A percentile compares a stretch with the other conserved stretches of the same genome.
These are phyloP conservation scores for Ascocoryne sarcoides DNA, from an alignment of 2,329 filamentous ascomycete genomes.

Conservation along the genomic window DNA sequence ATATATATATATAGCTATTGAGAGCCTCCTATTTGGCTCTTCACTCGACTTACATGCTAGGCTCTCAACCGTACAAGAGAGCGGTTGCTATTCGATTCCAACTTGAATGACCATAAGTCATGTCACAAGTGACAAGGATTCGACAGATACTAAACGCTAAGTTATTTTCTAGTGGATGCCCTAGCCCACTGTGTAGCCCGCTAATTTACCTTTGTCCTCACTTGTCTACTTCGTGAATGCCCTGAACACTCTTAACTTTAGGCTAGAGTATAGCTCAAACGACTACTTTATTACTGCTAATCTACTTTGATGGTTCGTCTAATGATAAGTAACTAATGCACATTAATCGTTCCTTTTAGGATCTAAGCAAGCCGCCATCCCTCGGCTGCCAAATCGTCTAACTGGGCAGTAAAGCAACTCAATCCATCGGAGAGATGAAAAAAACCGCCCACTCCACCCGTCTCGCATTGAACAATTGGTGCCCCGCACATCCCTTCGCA, in stretches of 20 bases:
- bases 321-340: conserved; percentile 6
- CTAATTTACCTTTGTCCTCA: conserved; percentile 3
- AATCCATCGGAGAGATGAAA: conserved; percentile 11
- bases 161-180: conserved; percentile 1
- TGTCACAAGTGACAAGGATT: too few relatives aligned
- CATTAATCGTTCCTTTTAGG: conserved; percentile 7
- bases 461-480: conserved; percentile 12
- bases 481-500: conserved; percentile 11
- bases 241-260: conserved; percentile 2
- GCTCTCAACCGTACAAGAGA: too few relatives aligned
- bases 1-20: too few relatives aligned
- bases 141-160: too few relatives aligned
- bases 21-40: too few relatives aligned
- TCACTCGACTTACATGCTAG: too few relatives aligned
- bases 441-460: conserved; percentile 9
- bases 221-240: conserved; percentile 1
- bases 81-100: too few relatives aligned
- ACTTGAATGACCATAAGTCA: too few relatives aligned
- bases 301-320: conserved; percentile 4
- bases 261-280: conserved; percentile 1
- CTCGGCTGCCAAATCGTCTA: conserved; percentile 12
- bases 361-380: conserved; percentile 12
- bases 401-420: conserved; percentile 10
- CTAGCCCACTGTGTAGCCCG: conserved; percentile 1
- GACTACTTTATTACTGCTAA: conserved; percentile 1